Conservation (phyloP, 768 basidiomycete genomes). For the Lentinula detonsa region DNA sequence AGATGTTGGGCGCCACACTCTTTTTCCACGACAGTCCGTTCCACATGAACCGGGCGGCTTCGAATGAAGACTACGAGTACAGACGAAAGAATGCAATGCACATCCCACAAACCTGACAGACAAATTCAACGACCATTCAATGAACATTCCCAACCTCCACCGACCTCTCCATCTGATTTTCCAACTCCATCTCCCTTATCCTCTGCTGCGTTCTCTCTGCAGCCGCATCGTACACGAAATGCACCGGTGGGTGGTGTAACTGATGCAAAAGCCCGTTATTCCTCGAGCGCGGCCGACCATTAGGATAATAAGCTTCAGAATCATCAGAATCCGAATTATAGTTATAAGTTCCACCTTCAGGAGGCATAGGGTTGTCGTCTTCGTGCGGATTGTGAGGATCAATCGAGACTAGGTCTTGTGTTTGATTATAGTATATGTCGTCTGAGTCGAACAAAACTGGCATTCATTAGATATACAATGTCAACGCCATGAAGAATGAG, state of each 20-base stretch:
- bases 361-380: conserved; percentile 21
- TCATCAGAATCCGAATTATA: conserved; percentile 47
- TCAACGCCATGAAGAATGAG: background rate
- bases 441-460: conserved; percentile 42
- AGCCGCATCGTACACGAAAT: conserved; percentile 90
- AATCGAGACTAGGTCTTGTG: conserved; percentile 19
- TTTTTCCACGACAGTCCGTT: background rate
- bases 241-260: conserved; percentile 41
- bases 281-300: conserved; percentile 1
- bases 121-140: background rate
- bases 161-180: background rate
- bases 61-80: background rate
- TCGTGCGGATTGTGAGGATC: conserved; percentile 35
- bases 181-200: conserved; percentile 22
- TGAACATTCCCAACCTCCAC: conserved; percentile 3
- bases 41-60: background rate
- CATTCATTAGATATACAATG: background rate
- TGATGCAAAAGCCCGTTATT: conserved; percentile 10
- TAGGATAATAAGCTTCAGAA: conserved; percentile 16
- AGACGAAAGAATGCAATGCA: background rate
- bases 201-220: conserved; percentile 71
- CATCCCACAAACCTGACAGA: background rate
- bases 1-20: background rate
- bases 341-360: conserved; percentile 3
- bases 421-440: conserved; percentile 23